Percentiles rank a stretch among this genome's conserved stretches.
Evolutionary conservation across 768 basidiomycete genomes (phyloP).

Genomic region (Mycena metata): DNA sequence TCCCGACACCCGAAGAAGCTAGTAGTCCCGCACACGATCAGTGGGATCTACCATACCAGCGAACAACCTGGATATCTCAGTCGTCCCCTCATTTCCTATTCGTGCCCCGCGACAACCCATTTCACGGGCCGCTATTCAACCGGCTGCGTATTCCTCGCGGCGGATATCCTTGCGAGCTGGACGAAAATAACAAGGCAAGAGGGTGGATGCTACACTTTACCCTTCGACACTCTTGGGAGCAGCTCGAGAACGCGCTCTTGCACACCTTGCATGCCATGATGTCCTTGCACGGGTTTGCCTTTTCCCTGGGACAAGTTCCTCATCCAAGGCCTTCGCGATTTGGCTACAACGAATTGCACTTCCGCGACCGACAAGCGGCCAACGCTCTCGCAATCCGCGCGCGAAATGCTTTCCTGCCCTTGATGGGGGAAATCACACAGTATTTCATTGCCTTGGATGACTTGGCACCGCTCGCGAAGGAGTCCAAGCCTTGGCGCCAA

Average conservation of each 20-base stretch:
- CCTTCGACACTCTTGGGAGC: not conserved
- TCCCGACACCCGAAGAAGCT: not conserved
- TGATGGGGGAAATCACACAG: conserved; percentile 8
- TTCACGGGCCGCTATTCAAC: conserved; percentile 14
- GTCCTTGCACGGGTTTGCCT: not conserved
- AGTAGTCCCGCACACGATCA: not conserved
- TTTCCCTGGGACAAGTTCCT: not conserved
- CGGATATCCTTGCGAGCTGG: not conserved
- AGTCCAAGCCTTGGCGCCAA: conserved; percentile 1
- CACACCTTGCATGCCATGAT: not conserved
- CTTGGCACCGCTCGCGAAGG: no score
- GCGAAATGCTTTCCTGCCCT: conserved; percentile 29
- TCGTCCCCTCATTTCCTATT: not conserved
- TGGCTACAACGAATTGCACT: not conserved
- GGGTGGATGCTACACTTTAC: not conserved
- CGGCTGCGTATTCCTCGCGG: not conserved
- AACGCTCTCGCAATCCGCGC: not conserved
- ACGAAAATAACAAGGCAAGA: no score
- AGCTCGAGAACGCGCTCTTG: conserved; percentile 6
- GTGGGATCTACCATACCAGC: not conserved
- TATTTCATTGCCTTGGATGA: no score
- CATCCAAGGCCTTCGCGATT: not conserved
- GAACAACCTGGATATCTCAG: not conserved
- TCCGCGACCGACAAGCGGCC: not conserved
- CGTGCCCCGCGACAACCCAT: conserved; percentile 5